These are phyloP conservation scores for Physcia stellaris DNA, from an alignment of 495 filamentous ascomycete genomes.

Conservation along the genomic window DNA sequence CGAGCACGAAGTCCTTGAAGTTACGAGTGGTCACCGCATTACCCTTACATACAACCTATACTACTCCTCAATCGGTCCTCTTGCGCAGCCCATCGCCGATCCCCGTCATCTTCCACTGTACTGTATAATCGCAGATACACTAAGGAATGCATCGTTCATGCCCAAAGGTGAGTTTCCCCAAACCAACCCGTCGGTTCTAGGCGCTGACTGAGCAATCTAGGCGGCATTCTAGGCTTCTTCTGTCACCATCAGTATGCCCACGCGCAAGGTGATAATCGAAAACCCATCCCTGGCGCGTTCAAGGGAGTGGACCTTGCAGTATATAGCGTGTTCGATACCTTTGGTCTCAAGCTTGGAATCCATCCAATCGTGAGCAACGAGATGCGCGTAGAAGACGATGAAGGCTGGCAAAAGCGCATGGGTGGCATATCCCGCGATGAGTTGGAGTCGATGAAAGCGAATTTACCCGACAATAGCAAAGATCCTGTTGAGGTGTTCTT, in stretches of 20 bases:
- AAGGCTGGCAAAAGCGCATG: not conserved
- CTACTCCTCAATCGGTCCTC: slow-evolving; percentile 6
- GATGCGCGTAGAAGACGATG: not conserved
- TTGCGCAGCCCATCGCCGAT: not conserved
- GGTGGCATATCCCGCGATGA: not conserved
- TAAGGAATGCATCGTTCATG: slow-evolving; percentile 11
- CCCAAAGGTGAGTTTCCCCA: slow-evolving; percentile 9
- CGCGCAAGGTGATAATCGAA: slow-evolving; percentile 1
- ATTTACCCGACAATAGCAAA: not conserved
- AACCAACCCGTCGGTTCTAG: not conserved
- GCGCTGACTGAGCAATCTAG: not conserved
- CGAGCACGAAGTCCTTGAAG: slow-evolving; percentile 40
- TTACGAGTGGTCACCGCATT: slow-evolving; percentile 36
- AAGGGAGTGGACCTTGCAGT: slow-evolving; percentile 17
- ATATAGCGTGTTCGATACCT: slow-evolving; percentile 4
- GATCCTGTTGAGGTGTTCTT: not conserved
- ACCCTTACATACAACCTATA: slow-evolving; percentile 48
- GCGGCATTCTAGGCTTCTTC: slow-evolving; percentile 19
- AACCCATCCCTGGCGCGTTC: slow-evolving; percentile 10
- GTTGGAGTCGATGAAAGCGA: not conserved
- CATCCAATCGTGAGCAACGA: not conserved
- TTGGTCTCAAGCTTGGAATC: not conserved
- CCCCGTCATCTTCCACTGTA: slow-evolving; percentile 7
- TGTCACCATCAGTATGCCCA: slow-evolving; percentile 27
- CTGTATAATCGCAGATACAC: not conserved